Evolutionary conservation across 1,284 basidiomycete species (phyloP).

Genomic region (Cutaneotrichosporon mucoides): DNA sequence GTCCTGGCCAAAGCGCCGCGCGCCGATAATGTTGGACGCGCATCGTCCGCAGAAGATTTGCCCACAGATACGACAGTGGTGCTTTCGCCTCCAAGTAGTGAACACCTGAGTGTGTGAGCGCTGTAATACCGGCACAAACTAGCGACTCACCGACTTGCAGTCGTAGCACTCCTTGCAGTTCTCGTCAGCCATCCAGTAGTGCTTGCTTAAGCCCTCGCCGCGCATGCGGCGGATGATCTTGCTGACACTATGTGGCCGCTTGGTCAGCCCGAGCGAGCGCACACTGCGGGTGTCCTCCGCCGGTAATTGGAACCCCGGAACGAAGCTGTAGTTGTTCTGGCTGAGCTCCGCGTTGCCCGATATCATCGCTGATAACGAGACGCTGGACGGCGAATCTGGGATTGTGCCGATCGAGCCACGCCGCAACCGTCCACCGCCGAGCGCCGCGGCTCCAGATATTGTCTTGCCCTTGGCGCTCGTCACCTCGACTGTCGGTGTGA

Average conservation of each 20-base stretch:
- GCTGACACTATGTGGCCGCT: constrained; percentile 73
- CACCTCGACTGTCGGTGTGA: constrained; percentile 12
- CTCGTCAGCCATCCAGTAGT: constrained; percentile 98
- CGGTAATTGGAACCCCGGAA: constrained; percentile 46
- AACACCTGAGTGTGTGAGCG: constrained; percentile 61
- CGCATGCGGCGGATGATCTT: constrained; percentile 82
- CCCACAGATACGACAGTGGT: constrained; percentile 90
- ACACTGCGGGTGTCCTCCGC: constrained; percentile 46
- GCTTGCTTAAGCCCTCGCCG: constrained; percentile 62
- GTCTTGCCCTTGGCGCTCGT: constrained; percentile 8
- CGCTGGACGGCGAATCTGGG: constrained; percentile 44
- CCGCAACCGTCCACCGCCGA: constrained; percentile 21
- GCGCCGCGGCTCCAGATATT: neutral
- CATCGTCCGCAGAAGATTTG: constrained; percentile 89
- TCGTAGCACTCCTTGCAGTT: constrained; percentile 93
- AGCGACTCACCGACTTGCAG: constrained; percentile 56
- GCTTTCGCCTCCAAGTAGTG: constrained; percentile 86
- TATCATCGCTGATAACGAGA: constrained; percentile 43
- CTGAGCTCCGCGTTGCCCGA: constrained; percentile 39
- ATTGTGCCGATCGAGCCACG: constrained; percentile 42
- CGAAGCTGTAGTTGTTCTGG: constrained; percentile 38
- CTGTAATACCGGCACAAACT: no score
- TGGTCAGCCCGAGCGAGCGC: constrained; percentile 50
- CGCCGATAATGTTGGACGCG: constrained; percentile 96
- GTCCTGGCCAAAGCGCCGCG: constrained; percentile 85